A percentile compares a stretch with the other conserved stretches of the same genome.
Conservation (phyloP, 192 early-diverging fungal genomes). For the Podila horticola region DNA sequence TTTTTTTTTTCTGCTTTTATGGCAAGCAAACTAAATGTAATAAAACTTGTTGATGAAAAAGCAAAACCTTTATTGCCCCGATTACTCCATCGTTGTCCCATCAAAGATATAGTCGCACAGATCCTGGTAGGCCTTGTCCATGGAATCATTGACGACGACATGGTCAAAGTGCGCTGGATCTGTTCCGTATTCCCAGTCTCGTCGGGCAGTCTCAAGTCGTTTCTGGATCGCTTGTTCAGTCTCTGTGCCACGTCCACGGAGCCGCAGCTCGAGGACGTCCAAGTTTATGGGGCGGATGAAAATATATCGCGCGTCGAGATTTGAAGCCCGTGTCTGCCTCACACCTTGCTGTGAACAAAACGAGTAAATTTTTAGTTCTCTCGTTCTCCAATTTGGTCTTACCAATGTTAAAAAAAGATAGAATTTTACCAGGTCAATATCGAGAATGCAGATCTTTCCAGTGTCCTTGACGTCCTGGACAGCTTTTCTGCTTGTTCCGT, state of each 20-base stretch:
- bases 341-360: conserved; percentile 73
- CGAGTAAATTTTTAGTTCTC: not conserved
- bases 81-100: not conserved
- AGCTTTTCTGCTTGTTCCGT: conserved; percentile 83
- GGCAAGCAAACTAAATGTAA: conserved; percentile 8
- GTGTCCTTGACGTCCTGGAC: conserved; percentile 76
- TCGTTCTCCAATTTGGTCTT: not conserved
- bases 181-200: conserved; percentile 78
- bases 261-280: conserved; percentile 77
- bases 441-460: conserved; percentile 85
- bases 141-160: conserved; percentile 81
- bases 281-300: conserved; percentile 86
- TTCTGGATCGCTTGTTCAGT: conserved; percentile 77
- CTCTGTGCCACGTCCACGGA: conserved; percentile 87
- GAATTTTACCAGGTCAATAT: conserved; percentile 76
- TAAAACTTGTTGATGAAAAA: conserved; percentile 14
- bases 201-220: conserved; percentile 75
- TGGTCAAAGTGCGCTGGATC: conserved; percentile 69
- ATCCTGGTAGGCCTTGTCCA: conserved; percentile 75
- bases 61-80: not conserved
- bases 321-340: conserved; percentile 66
- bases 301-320: conserved; percentile 77
- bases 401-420: not conserved
- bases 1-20: conserved; percentile 7
- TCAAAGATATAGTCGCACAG: conserved; percentile 69